Evolutionary conservation across 108 stramenopile species (phyloP).

Genomic region (Skeletonema costatum): DNA sequence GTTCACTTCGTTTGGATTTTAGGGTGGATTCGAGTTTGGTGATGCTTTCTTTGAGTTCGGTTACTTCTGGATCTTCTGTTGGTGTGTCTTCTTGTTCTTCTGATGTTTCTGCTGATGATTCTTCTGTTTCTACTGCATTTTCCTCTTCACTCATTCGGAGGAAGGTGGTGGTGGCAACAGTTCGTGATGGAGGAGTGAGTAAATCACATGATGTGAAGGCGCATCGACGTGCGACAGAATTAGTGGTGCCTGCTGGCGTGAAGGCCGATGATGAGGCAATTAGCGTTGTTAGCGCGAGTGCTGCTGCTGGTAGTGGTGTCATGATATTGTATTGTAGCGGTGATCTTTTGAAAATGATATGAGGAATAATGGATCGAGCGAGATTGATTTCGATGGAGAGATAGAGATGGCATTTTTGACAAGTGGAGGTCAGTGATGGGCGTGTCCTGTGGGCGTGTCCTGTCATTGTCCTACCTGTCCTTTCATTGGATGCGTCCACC

Average conservation of each 20-base stretch:
- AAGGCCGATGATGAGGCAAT: constrained; percentile 13
- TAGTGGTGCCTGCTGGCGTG: not conserved
- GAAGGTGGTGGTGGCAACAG: not conserved
- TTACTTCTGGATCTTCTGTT: constrained; percentile 62
- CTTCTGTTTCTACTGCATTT: constrained; percentile 10
- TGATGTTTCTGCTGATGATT: not conserved
- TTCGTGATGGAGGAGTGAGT: constrained; percentile 6
- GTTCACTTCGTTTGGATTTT: constrained; percentile 53
- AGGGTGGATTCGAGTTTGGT: constrained; percentile 59
- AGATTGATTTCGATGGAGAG: constrained; percentile 31
- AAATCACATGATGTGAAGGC: not conserved
- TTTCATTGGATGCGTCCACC: too few relatives aligned
- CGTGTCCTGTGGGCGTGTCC: too few relatives aligned
- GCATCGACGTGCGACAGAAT: constrained; percentile 1
- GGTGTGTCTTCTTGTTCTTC: constrained; percentile 35
- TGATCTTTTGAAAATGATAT: not conserved
- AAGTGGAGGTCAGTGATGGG: too few relatives aligned
- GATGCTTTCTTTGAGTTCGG: constrained; percentile 65
- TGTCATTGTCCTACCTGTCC: too few relatives aligned
- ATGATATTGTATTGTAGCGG: not conserved
- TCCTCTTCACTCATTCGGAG: constrained; percentile 33
- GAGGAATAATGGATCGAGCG: not conserved
- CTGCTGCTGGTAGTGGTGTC: constrained; percentile 16
- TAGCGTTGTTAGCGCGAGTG: constrained; percentile 10
- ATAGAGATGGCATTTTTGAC: not conserved